Base-by-base conservation (phyloP, 257 asterid genomes). In the Prunella vulgaris region DNA sequence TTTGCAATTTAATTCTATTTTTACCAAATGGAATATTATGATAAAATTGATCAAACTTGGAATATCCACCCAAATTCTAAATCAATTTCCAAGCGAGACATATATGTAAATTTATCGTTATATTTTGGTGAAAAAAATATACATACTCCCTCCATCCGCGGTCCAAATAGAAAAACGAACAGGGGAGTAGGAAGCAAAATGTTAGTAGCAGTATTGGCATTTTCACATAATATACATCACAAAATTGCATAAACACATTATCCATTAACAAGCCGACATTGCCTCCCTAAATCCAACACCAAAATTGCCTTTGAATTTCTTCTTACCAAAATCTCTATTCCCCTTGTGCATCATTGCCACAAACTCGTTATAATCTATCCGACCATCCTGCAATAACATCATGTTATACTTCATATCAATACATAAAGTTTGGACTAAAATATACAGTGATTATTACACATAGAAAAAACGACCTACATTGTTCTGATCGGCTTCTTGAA, bases 331-430 rank as follows among this genome's bases (percentile, higher is more conserved):
- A 59, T 77, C 87, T 59, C 72, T 6, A 37, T 79, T 71, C 9
- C 82, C 85, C 51, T 76, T 75, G 13, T 75, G 76, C 86, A 76
- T 78, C 86, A 82, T 82, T 2, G 80, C 76, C 68, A 82, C 84
- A 42, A 82, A 82, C 78, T 82, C 86, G 5, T 73, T 69, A 32
- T 73, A 82, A 48, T 82, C 86, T 66, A 82, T 82, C 60, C 71
- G 44, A n/a, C 82, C 82, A 46, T 83, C 84, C 83, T 77, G 81
- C 74, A 64, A 72, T 10, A n/a, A 5, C 64, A 61, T 2, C 48
- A 42, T 27, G 74, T 69, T 58, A 69, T n/a, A 33, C 20, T 44
- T 40, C 9, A 0, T 6, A 32, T 1, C 0, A 4, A 5, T 32
- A 32, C 33, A 28, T 28, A 28, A 28, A 3, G 3, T 28, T 28